Evolutionary conservation across 441 rosid species (phyloP), one percentile per base, ranked within the genome.

Genomic region (Geranium incanum): DNA sequence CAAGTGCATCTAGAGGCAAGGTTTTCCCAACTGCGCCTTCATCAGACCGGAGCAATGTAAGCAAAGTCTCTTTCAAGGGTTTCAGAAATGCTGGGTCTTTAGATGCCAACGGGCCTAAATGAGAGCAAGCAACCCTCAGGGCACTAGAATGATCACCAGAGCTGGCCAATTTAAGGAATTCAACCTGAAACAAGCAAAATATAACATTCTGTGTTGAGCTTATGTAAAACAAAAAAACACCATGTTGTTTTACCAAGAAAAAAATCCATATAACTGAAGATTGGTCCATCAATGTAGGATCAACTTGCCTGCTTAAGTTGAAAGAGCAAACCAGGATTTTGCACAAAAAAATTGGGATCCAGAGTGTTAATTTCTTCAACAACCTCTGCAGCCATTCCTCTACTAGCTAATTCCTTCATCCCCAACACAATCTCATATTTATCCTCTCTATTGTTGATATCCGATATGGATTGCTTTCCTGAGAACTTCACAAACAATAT

Each of bases 381-480:
- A 77, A 88, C 93, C 81, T 94, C 96, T 50, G 89, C 86, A 69
- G 90, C 84, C 98, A 91, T 86, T 83, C 97, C 98, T 81, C 78
- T 84, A 79, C 85, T 78, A 70, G 90, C 88, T 72, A 89, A 82
- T 74, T 89, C 96, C 82, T 91, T 94, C 86, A 94, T 77, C 74
- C 85, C 85, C 68, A 94, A 81, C 60, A 88, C 77, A 82, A 88
- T 80, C 79, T 94, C 89, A 77, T 80, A 87, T 78, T 85, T 88
- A 70, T 84, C 90, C 73, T 82, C 89, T 75, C 69, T 72, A 36
- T 21, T 73, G 39, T 66, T 74, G 57, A 66, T 48, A 70, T 79
- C 72, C 43, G 52, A 57, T 36, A 38, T 67, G 68, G 70, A 72
- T 68, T 74, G 69, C 43, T 76, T 76, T 37, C 79, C 87, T 23